Base-by-base conservation (phyloP, 2,329 filamentous ascomycete species). In the Aspergillus persii region DNA sequence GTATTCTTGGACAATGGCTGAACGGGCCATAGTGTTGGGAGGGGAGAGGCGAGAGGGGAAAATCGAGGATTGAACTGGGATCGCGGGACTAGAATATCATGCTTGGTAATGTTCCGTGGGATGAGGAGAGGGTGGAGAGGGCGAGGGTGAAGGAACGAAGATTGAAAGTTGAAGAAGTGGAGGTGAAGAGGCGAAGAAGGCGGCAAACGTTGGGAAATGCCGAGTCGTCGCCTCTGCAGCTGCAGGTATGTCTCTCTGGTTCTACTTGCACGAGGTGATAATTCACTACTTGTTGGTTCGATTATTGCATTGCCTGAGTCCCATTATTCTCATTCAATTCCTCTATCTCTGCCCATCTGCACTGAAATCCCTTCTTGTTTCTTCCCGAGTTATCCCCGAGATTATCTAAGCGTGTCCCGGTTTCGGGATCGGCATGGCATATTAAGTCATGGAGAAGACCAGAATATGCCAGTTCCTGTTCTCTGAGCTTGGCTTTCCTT, bases 1-100 rank as follows among this genome's bases (percentile, higher is more conserved):
- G 66, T 83, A 82, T 64, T 83, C 80, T 64, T 81, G 79, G 52
- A 81, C 80, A 58, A 80, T 74, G 57, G 78, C 73, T 39, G 79
- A 71, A 61, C 76, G 72, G 60, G 76, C 74, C 77, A 79, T 79
- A 64, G 15, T 54, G 39, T 44, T 23, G 18, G 41, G 39, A 51
- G 27, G 30, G 36, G 29, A 7, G 31, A 53, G 46, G 8, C 44
- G 27, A 4, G 27, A 49, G 54, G 53, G 53, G 57, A 46, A 5
- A 41, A n/a, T 41, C n/a, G 52, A 53, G 18, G 53, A 49, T 55
- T 51, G 51, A 59, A 44, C 11, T 27, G 26, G 2, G 7, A 11
- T 47, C 18, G 8, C 15, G 7, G 9, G 26, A 47, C 44, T 54
- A 33, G 30, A 39, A 27, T 18, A 8, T 47, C 18, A 47, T 54